A percentile compares a stretch with the other conserved stretches of the same genome.
Evolutionary conservation across 106 monocot genomes (phyloP).

Genomic region (Dioscorea dumetorum): DNA sequence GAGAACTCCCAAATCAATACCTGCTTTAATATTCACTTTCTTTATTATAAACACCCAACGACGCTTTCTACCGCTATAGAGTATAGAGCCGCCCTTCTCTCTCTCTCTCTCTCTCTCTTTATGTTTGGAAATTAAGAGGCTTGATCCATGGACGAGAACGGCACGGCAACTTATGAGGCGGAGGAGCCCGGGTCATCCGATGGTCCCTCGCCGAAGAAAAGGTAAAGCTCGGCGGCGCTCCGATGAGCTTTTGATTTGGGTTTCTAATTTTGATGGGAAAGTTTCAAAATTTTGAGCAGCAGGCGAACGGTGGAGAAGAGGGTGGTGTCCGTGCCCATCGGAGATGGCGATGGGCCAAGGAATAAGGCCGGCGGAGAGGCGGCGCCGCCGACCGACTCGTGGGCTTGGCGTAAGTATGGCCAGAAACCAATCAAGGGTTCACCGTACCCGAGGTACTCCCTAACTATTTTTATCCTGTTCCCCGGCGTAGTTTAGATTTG

Average conservation of each 20-base stretch:
- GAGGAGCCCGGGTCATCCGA: too few relatives aligned
- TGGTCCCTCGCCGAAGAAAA: slow-evolving; percentile 6
- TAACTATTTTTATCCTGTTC: too few relatives aligned
- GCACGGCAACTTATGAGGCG: neutral
- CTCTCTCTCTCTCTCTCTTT: neutral
- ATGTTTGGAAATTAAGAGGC: slow-evolving; percentile 4
- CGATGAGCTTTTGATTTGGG: neutral
- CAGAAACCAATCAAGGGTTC: slow-evolving; percentile 87
- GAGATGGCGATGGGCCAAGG: slow-evolving; percentile 40
- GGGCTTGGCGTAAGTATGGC: slow-evolving; percentile 84
- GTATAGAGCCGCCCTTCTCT: neutral
- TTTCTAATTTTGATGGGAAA: neutral
- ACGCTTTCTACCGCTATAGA: neutral
- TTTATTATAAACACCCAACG: neutral
- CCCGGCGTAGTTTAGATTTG: neutral
- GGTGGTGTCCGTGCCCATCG: slow-evolving; percentile 54
- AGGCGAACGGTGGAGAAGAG: slow-evolving; percentile 59
- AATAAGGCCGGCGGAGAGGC: slow-evolving; percentile 38
- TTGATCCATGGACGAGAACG: slow-evolving; percentile 3
- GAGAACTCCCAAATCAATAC: neutral
- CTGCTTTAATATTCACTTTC: neutral
- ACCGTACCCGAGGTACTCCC: slow-evolving; percentile 56
- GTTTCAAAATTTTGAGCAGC: slow-evolving; percentile 6
- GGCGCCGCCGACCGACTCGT: slow-evolving; percentile 61
- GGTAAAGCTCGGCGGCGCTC: neutral